Conservation (phyloP, 768 basidiomycete species). For the Mycena epipterygia region DNA sequence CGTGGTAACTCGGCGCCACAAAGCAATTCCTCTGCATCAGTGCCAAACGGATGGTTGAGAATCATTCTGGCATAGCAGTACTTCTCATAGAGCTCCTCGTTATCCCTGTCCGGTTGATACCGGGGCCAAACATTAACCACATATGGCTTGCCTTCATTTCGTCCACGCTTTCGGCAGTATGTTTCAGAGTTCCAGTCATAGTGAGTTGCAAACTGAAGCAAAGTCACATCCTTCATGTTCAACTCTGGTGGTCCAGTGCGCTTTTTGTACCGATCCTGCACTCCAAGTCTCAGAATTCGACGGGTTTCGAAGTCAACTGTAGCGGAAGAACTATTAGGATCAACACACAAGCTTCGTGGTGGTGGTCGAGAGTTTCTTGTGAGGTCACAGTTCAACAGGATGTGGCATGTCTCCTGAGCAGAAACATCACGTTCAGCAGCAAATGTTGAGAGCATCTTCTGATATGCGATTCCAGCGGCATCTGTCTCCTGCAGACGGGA, state of each 20-base stretch:
- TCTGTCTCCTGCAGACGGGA: constrained; percentile 24
- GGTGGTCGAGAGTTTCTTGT: neutral
- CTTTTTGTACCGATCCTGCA: constrained; percentile 1
- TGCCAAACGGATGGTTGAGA: constrained; percentile 34
- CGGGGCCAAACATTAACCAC: constrained; percentile 33
- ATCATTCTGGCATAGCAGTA: constrained; percentile 36
- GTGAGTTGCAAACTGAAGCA: constrained; percentile 29
- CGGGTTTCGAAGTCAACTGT: constrained; percentile 6
- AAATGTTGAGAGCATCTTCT: constrained; percentile 32
- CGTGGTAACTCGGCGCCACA: neutral
- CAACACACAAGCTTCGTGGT: constrained; percentile 21
- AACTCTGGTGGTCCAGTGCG: neutral
- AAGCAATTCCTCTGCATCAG: constrained; percentile 1
- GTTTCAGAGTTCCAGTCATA: constrained; percentile 9
- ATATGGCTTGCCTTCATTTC: constrained; percentile 12
- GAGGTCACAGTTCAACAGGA: constrained; percentile 21
- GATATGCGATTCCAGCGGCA: constrained; percentile 25
- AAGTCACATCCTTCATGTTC: neutral
- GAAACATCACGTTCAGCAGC: constrained; percentile 26
- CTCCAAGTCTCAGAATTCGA: neutral
- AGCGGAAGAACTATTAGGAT: neutral
- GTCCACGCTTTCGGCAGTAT: neutral
- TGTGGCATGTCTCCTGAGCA: constrained; percentile 34
- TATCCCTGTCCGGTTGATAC: constrained; percentile 1
- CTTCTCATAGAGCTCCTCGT: constrained; percentile 34